Base-by-base conservation (phyloP, 2,329 filamentous ascomycete genomes). In the Lecanicillium sp. region DNA sequence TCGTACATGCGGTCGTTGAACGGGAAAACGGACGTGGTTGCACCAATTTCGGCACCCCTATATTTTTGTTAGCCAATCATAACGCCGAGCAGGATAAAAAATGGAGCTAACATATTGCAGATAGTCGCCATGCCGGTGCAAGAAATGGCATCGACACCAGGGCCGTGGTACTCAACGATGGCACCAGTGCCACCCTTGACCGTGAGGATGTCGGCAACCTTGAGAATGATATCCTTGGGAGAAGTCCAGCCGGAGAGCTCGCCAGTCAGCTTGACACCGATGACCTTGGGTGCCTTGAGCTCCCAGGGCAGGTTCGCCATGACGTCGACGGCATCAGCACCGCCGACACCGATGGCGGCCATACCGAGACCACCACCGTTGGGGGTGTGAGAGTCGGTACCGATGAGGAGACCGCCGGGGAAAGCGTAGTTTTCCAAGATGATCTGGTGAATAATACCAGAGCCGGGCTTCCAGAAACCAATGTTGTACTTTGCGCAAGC, bases 401-500 rank as follows among this genome's bases (percentile, higher is more conserved):
- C 93, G 66, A 97, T 97, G 66, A 98, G 83, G 51, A 98, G 82
- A 81, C 86, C 91, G 80, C 93, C 93, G 56, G 93, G 93, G 85
- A 97, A 97, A 68, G 90, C 90, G 70, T 97, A 97, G 80, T 97
- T 97, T 77, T 98, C 93, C 51, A 97, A 82, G 55, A 97, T 73
- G 65, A 97, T 97, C 78, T 97, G 93, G 77, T 98, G 93, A 62
- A 98, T 98, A 69, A 97, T 98, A 79, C 93, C 93, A 67, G 91
- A 96, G 61, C 93, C 93, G 56, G 93, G 93, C 71, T 82, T 89
- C 93, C 93, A 98, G 85, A 97, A 97, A 77, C 93, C 93, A 69
- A 97, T 97, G 80, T 97, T 91, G 80, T 97, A 98, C 79, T 97
- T 98, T 65, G 90, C 90, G 69, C 91, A 97, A 57, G 91, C 87